Percentiles rank a stretch among this genome's conserved stretches.
These are phyloP conservation scores for Zygoascus sp. DNA, from an alignment of 1,139 yeast species.

Conservation along the genomic window DNA sequence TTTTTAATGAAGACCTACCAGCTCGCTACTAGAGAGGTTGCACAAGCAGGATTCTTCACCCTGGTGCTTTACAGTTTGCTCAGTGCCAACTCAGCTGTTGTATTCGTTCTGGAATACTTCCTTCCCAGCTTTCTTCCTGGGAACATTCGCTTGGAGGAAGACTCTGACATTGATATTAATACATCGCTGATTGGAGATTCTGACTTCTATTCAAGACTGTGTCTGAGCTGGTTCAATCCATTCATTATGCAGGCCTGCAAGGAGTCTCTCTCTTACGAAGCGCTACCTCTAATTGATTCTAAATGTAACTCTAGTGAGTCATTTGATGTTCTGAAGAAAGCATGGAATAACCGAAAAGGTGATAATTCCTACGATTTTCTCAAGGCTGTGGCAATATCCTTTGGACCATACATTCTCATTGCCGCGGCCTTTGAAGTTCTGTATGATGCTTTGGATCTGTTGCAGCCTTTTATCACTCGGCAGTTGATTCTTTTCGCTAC, in stretches of 20 bases:
- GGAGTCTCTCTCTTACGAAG: slow-evolving; percentile 62
- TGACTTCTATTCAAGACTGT: slow-evolving; percentile 67
- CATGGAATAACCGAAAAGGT: slow-evolving; percentile 51
- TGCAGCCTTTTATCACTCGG: slow-evolving; percentile 78
- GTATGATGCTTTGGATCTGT: slow-evolving; percentile 63
- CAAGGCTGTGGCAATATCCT: slow-evolving; percentile 54
- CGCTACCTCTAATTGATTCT: slow-evolving; percentile 71
- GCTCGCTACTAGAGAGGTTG: slow-evolving; percentile 14
- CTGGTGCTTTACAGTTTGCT: slow-evolving; percentile 13
- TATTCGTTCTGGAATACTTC: slow-evolving; percentile 17
- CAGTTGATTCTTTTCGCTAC: slow-evolving; percentile 73
- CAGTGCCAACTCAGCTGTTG: slow-evolving; percentile 9
- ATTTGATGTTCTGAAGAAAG: slow-evolving; percentile 40
- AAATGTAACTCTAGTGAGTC: slow-evolving; percentile 55
- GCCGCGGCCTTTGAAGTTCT: slow-evolving; percentile 66
- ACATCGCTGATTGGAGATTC: slow-evolving; percentile 51
- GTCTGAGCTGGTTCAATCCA: slow-evolving; percentile 84
- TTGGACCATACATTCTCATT: slow-evolving; percentile 57
- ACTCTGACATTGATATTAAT: slow-evolving; percentile 7
- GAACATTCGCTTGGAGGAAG: slow-evolving; percentile 7
- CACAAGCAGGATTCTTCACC: slow-evolving; percentile 5
- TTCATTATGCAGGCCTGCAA: slow-evolving; percentile 73
- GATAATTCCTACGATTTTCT: slow-evolving; percentile 55
- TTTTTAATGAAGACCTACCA: slow-evolving; percentile 45
- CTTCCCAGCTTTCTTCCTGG: slow-evolving; percentile 16